Evolutionary conservation across 2,329 filamentous ascomycete species (phyloP).

Genomic region (Volutella citrinella): DNA sequence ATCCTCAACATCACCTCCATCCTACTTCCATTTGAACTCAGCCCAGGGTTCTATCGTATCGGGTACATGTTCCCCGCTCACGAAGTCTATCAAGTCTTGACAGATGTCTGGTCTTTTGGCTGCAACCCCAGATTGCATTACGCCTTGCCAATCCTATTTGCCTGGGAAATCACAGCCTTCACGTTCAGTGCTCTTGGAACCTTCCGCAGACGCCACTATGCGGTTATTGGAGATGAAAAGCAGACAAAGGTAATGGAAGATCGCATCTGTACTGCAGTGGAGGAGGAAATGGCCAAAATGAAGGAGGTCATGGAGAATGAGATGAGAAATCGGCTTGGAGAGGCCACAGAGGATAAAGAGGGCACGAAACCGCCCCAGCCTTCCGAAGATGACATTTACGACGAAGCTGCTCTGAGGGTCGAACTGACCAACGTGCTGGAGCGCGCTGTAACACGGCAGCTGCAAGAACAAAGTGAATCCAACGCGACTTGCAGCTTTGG

Average conservation of each 20-base stretch:
- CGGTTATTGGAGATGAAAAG: constrained; percentile 2
- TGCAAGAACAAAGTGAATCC: neutral
- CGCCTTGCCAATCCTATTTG: constrained; percentile 16
- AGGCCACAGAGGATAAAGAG: neutral
- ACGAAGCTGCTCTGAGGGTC: constrained; percentile 1
- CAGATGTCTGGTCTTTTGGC: constrained; percentile 16
- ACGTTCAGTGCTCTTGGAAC: constrained; percentile 1
- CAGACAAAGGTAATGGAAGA: constrained; percentile 3
- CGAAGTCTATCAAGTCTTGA: constrained; percentile 15
- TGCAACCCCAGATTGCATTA: constrained; percentile 18
- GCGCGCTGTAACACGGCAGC: constrained; percentile 3
- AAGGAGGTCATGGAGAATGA: neutral
- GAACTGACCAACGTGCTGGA: constrained; percentile 3
- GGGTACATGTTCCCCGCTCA: constrained; percentile 17
- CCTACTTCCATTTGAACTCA: constrained; percentile 14
- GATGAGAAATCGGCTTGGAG: too few relatives aligned
- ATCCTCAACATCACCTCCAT: constrained; percentile 18
- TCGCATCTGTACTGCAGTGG: constrained; percentile 2
- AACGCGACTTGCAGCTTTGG: constrained; percentile 4
- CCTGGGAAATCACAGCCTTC: constrained; percentile 11
- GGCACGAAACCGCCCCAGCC: neutral
- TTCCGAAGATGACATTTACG: neutral
- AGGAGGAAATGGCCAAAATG: constrained; percentile 1
- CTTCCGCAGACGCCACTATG: constrained; percentile 7
- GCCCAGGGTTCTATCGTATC: constrained; percentile 14